Conservation (phyloP, 306 rosid species). For the Quercus robur region DNA sequence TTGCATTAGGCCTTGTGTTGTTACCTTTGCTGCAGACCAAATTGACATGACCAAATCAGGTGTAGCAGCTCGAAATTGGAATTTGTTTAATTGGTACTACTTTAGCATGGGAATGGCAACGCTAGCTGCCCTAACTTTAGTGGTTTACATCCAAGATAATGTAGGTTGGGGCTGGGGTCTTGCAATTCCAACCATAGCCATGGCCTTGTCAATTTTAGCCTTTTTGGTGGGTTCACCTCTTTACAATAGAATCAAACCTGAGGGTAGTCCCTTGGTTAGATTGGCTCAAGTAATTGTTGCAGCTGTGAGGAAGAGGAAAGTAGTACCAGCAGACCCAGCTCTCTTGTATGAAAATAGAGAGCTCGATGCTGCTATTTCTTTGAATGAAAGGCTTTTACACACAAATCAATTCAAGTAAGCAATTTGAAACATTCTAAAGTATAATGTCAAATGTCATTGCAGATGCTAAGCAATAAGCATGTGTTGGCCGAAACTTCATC, state of each 20-base stretch:
- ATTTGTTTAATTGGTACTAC: constrained; percentile 73
- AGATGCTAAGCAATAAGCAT: background rate
- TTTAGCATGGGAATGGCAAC: constrained; percentile 73
- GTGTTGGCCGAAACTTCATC: background rate
- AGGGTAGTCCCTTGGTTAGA: constrained; percentile 76
- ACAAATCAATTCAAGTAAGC: constrained; percentile 60
- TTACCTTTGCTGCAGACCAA: constrained; percentile 85
- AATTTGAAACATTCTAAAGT: too few relatives aligned
- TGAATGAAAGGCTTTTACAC: constrained; percentile 61
- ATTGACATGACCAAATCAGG: constrained; percentile 58
- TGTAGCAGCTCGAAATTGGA: constrained; percentile 50
- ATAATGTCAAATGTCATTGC: background rate
- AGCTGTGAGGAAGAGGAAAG: constrained; percentile 56
- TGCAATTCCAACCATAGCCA: constrained; percentile 65
- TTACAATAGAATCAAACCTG: constrained; percentile 48
- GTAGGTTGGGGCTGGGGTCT: constrained; percentile 85
- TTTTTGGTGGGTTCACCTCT: constrained; percentile 68
- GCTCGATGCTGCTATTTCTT: constrained; percentile 60
- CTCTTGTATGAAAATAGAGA: constrained; percentile 48
- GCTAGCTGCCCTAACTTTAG: constrained; percentile 61
- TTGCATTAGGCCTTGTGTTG: constrained; percentile 75
- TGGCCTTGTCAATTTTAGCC: constrained; percentile 54
- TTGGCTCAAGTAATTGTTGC: constrained; percentile 63
- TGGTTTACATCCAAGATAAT: constrained; percentile 74
- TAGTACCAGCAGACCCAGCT: constrained; percentile 34